Evolutionary conservation across 257 asterid species (phyloP).

Genomic region (Petunia axillaris): DNA sequence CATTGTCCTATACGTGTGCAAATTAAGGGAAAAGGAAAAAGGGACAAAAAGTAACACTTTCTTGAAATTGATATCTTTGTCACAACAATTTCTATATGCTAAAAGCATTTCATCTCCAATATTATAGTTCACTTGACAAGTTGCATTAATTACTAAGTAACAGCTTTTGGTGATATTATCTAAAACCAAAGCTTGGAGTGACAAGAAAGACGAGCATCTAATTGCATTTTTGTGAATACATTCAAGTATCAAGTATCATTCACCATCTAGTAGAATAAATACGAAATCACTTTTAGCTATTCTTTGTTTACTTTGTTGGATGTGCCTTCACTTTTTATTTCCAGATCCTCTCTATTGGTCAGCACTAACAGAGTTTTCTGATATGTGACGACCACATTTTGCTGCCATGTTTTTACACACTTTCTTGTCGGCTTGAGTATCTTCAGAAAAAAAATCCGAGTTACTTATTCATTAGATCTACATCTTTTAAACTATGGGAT

Average conservation of each 20-base stretch:
- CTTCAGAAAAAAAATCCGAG: background rate
- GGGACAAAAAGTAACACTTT: background rate
- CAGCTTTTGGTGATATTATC: background rate
- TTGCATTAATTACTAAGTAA: background rate
- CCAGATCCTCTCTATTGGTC: constrained; percentile 15
- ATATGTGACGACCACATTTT: background rate
- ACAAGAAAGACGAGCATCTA: background rate
- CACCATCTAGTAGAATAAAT: background rate
- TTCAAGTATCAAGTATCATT: background rate
- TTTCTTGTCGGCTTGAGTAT: background rate
- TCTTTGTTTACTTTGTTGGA: background rate
- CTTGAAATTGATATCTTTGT: background rate
- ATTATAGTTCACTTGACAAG: background rate
- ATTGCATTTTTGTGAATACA: background rate
- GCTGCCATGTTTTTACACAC: background rate
- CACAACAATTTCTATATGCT: background rate
- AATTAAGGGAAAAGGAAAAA: background rate
- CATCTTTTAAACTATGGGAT: background rate
- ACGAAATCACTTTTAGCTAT: background rate
- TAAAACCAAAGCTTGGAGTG: background rate
- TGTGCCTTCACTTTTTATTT: background rate
- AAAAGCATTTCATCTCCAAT: background rate
- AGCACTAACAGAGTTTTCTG: background rate
- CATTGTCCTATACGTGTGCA: background rate
- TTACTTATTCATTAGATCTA: background rate